A percentile compares a stretch with the other conserved stretches of the same genome.
phyloP scores from a whole-genome alignment of 805 yeast genomes.

The Schwanniomyces polymorphus region DNA sequence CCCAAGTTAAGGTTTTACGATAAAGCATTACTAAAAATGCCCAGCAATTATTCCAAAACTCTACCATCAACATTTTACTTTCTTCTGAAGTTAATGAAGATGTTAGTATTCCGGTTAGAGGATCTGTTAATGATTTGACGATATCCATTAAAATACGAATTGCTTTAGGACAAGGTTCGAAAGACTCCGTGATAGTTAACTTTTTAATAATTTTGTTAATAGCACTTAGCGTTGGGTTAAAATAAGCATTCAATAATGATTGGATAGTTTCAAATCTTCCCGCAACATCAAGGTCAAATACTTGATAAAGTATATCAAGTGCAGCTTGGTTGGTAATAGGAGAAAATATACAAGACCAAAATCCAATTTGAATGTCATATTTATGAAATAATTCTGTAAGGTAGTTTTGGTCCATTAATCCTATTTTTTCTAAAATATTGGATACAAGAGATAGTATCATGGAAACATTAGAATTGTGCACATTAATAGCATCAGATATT shows the following conservation, averaged over 20 bases:
- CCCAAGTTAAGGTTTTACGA: constrained; percentile 73
- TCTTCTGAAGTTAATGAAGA: constrained; percentile 12
- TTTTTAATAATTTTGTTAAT: constrained; percentile 45
- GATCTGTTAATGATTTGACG: constrained; percentile 59
- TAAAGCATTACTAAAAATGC: constrained; percentile 66
- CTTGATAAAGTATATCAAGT: constrained; percentile 68
- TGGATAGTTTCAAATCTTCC: constrained; percentile 79
- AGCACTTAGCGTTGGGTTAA: constrained; percentile 49
- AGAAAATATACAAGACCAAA: constrained; percentile 75
- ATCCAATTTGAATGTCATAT: constrained; percentile 50
- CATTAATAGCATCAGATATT: constrained; percentile 21
- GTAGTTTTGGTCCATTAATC: constrained; percentile 27
- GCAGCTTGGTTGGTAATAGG: constrained; percentile 69
- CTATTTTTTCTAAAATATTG: constrained; percentile 28
- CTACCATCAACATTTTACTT: constrained; percentile 20
- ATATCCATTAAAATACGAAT: constrained; percentile 77
- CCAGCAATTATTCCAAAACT: constrained; percentile 78
- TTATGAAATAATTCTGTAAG: constrained; percentile 22
- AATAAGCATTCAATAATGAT: constrained; percentile 44
- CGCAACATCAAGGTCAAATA: constrained; percentile 59
- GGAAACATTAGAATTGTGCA: constrained; percentile 31
- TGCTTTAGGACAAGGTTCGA: constrained; percentile 74
- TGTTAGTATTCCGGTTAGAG: constrained; percentile 56
- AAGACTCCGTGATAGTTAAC: constrained; percentile 49
- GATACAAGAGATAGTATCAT: constrained; percentile 19